These are phyloP conservation scores for Limonium bicolor DNA, from an alignment of 148 eudicot genomes.

Conservation along the genomic window DNA sequence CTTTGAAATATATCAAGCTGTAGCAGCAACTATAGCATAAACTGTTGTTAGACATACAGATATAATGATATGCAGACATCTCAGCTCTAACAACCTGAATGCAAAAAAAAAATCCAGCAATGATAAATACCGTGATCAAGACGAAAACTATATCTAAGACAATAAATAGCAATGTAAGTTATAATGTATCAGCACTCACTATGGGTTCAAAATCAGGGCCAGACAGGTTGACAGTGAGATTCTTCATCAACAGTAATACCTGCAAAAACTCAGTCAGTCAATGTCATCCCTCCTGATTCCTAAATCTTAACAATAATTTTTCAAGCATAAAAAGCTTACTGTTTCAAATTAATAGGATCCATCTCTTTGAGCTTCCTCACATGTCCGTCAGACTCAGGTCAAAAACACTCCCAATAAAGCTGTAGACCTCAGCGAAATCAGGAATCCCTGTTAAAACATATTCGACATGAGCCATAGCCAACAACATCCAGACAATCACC, in stretches of 20 bases:
- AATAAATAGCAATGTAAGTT: not conserved
- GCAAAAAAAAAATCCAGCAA: not conserved
- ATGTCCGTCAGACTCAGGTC: conserved; percentile 72
- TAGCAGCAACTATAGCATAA: too few relatives aligned
- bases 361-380: conserved; percentile 87
- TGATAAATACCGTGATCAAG: too few relatives aligned
- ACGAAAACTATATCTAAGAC: too few relatives aligned
- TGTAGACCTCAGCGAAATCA: conserved; percentile 82
- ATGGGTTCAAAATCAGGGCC: conserved; percentile 78
- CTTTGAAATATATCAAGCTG: too few relatives aligned
- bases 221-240: conserved; percentile 85
- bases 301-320: not conserved
- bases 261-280: conserved; percentile 15
- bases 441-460: conserved; percentile 47
- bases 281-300: not conserved
- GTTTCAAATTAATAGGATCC: conserved; percentile 97
- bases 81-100: not conserved
- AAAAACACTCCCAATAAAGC: conserved; percentile 86
- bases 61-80: not conserved
- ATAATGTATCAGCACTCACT: conserved; percentile 44
- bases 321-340: conserved; percentile 32
- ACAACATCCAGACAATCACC: not conserved
- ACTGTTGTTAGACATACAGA: too few relatives aligned
- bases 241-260: conserved; percentile 83
- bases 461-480: conserved; percentile 2